Evolutionary conservation across 257 asterid species (phyloP).

Genomic region (Solanum chmielewskii): DNA sequence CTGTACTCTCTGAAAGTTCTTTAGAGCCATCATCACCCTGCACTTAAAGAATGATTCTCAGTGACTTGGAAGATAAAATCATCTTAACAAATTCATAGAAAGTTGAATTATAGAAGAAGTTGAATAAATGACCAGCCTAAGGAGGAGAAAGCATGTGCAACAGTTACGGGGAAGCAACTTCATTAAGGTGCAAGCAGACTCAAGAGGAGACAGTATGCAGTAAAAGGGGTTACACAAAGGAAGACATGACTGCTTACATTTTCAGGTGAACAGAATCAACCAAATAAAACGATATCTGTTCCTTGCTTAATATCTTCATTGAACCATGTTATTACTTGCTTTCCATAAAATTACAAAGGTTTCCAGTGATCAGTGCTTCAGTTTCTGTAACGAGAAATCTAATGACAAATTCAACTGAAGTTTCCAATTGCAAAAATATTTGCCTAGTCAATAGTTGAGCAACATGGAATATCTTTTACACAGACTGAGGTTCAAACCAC

Average conservation of each 20-base stretch:
- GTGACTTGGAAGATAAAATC: not conserved
- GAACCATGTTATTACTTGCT: not conserved
- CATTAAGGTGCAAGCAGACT: not conserved
- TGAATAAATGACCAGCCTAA: not conserved
- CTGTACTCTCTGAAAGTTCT: constrained; percentile 23
- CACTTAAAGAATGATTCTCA: constrained; percentile 1
- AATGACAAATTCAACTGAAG: not conserved
- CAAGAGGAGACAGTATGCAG: not conserved
- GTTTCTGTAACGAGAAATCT: not conserved
- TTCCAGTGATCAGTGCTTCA: not conserved
- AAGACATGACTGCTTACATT: not conserved
- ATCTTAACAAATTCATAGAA: not conserved
- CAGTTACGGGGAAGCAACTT: not conserved
- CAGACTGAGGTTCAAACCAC: not conserved
- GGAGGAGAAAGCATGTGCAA: not conserved
- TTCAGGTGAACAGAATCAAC: not conserved
- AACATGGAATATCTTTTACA: not conserved
- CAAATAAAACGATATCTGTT: not conserved
- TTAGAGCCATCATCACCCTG: constrained; percentile 27
- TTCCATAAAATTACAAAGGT: not conserved
- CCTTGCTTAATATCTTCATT: not conserved
- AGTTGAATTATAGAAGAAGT: not conserved
- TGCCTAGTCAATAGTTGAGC: not conserved
- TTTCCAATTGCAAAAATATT: not conserved
- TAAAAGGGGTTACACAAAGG: not conserved